Evolutionary conservation across 2,329 filamentous ascomycete genomes (phyloP).

Genomic region (Botrytis byssoidea): DNA sequence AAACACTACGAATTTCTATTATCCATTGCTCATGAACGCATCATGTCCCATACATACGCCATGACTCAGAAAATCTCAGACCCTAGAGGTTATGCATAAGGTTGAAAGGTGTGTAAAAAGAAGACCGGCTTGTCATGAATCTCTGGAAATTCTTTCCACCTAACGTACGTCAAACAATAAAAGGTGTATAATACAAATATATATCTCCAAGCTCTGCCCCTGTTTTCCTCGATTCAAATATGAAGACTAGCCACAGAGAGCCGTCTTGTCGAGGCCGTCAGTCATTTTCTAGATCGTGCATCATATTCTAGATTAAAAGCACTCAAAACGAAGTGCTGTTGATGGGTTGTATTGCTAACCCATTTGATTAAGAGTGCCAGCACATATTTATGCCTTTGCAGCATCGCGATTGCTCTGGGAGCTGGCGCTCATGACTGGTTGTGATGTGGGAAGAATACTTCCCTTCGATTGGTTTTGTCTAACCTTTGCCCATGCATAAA

Average conservation of each 20-base stretch:
- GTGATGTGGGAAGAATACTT: slow-evolving; percentile 64
- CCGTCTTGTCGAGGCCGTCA: slow-evolving; percentile 10
- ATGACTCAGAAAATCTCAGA: slow-evolving; percentile 18
- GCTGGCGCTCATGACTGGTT: slow-evolving; percentile 80
- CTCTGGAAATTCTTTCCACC: slow-evolving; percentile 14
- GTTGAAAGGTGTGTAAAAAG: slow-evolving; percentile 9
- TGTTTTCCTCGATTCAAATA: background rate
- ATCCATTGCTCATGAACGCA: slow-evolving; percentile 15
- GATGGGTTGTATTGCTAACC: background rate
- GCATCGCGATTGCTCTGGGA: slow-evolving; percentile 87
- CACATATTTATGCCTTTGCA: slow-evolving; percentile 47
- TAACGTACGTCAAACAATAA: slow-evolving; percentile 7
- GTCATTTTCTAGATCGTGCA: slow-evolving; percentile 4
- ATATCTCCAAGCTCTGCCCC: slow-evolving; percentile 3
- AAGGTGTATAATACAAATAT: slow-evolving; percentile 23
- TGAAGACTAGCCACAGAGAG: background rate
- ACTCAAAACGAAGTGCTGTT: background rate
- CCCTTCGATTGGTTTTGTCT: slow-evolving; percentile 69
- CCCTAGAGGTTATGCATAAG: slow-evolving; percentile 22
- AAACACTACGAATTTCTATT: slow-evolving; percentile 15
- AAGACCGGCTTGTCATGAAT: slow-evolving; percentile 5
- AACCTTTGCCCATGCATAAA: slow-evolving; percentile 85
- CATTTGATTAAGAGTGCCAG: background rate
- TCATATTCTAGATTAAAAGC: slow-evolving; percentile 7
- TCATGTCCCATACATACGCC: slow-evolving; percentile 14